Conservation (phyloP, 2,329 filamentous ascomycete species). For the Alternaria triticina region DNA sequence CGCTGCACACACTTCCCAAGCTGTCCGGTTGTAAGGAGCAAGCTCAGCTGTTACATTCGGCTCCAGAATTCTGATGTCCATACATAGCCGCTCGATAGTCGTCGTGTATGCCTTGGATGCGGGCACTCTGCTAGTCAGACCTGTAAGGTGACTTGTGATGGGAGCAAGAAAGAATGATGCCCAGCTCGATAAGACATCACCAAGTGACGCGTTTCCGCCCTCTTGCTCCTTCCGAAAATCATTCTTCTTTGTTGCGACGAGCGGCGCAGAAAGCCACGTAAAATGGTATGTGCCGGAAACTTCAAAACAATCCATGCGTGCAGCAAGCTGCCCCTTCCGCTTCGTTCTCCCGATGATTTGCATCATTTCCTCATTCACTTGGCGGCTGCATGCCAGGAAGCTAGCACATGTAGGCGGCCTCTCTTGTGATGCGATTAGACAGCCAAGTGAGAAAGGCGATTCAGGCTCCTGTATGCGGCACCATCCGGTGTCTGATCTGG, state of each 20-base stretch:
- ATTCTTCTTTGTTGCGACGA: conserved; percentile 28
- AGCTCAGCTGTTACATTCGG: conserved; percentile 22
- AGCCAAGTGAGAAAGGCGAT: conserved; percentile 30
- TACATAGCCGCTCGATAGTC: conserved; percentile 32
- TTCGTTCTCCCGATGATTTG: conserved; percentile 28
- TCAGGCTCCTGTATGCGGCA: conserved; percentile 22
- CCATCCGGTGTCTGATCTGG: conserved; percentile 23
- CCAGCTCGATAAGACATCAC: conserved; percentile 22
- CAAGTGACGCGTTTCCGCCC: neutral
- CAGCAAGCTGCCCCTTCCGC: conserved; percentile 19
- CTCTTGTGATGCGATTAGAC: conserved; percentile 28
- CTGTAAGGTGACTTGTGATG: conserved; percentile 4
- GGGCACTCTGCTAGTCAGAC: neutral
- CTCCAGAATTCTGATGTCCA: conserved; percentile 39
- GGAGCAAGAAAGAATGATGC: conserved; percentile 17
- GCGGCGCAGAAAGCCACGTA: conserved; percentile 38
- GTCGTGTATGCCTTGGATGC: conserved; percentile 11
- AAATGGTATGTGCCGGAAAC: conserved; percentile 41
- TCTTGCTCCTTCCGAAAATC: neutral
- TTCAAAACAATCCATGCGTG: conserved; percentile 40
- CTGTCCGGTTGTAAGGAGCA: conserved; percentile 29
- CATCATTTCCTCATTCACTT: conserved; percentile 38
- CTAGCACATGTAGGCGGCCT: conserved; percentile 38
- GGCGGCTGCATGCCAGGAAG: conserved; percentile 37
- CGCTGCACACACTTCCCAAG: conserved; percentile 46